Evolutionary conservation across 1,284 basidiomycete genomes (phyloP), one percentile per base, ranked within the genome.

Genomic region (Ustilago shanxiensis): DNA sequence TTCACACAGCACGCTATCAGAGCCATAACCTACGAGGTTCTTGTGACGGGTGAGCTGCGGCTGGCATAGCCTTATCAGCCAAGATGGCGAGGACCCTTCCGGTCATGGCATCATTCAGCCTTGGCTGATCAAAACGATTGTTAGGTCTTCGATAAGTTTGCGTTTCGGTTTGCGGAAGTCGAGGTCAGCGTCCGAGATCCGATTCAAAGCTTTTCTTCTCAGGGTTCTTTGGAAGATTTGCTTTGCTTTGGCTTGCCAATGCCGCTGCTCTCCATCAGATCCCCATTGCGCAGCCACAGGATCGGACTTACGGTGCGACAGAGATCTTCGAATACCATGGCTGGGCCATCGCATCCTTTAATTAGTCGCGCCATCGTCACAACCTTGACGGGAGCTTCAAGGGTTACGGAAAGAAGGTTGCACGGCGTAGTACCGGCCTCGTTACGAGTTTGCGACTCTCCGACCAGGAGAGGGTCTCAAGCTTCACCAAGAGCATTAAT

Each of bases 71-170:
- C 55, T 72, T 72, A 72, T 72, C 64, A 47, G 56, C 41, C 26
- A 52, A 9, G 44, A 72, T 66, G 64, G 52, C 70, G 64, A 72
- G 70, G 60, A 72, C 70, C 70, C 50, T 72, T 18, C 45, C 51
- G 44, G 70, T 72, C 64, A 72, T 72, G 70, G 57, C 70, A 72
- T 56, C 70, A 72, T 72, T 52, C 29, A 13, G 52, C 39, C 14
- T 37, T 18, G 5, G 45, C 33, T 20, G 16, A 33, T 7, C 1
- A 6, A n/a, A 11, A n/a, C 3, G 18, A 3, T 8, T 65, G 55
- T 57, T 57, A 52, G 39, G 33, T 22, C 29, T 49, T 39, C 31
- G 11, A 33, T 18, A 35, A 26, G 10, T 33, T 63, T 55, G 33
- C n/a, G n/a, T 44, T 35, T 45, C 39, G 39, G 26, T 24, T 22